Conservation (phyloP, 139 green algal genomes). For the Dunaliella primolecta region DNA sequence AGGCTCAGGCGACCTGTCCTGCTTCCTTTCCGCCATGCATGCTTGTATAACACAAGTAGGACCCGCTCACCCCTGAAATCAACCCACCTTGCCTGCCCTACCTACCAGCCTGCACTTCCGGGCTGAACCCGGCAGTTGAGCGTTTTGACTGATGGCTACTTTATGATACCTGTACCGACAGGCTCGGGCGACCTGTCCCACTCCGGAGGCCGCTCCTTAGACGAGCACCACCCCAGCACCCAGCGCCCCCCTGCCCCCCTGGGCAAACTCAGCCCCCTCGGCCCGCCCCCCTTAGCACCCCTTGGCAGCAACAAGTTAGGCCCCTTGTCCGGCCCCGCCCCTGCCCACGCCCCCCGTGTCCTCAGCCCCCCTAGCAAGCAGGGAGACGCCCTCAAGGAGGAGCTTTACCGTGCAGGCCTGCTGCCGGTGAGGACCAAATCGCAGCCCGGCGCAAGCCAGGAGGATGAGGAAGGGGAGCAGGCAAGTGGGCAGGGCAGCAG, state of each 20-base stretch:
- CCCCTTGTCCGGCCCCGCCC: background rate
- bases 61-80: no score
- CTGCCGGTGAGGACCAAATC: background rate
- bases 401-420: conserved; percentile 8
- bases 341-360: background rate
- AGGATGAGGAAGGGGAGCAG: no score
- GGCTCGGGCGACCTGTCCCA: conserved; percentile 3
- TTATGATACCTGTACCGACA: no score
- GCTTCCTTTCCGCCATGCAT: background rate
- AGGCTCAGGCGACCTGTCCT: background rate
- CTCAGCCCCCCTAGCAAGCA: background rate
- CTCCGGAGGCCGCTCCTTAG: background rate
- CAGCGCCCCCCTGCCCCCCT: background rate
- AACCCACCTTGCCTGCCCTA: no score
- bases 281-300: background rate
- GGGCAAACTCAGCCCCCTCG: background rate
- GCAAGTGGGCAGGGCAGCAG: background rate
- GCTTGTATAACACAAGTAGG: no score
- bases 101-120: no score
- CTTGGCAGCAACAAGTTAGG: background rate
- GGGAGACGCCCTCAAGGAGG: conserved; percentile 17
- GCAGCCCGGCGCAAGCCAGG: background rate
- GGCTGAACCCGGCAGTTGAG: no score
- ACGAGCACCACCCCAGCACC: background rate
- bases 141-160: no score